A percentile compares a stretch with the other conserved stretches of the same genome.
Evolutionary conservation across 768 basidiomycete genomes (phyloP).

Genomic region (Cyathus striatus): DNA sequence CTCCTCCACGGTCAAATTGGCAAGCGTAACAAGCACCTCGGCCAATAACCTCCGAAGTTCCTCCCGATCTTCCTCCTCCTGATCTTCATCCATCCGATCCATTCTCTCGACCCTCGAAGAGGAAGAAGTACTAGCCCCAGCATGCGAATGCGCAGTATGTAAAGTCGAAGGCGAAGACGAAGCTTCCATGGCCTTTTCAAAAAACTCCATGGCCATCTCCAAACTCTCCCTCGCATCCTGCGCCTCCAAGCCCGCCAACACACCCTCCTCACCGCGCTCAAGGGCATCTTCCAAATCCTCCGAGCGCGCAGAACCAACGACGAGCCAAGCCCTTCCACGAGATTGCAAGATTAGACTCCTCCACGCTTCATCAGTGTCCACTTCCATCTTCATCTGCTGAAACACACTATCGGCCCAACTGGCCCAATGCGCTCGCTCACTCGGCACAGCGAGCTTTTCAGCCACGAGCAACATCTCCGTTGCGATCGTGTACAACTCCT

Average conservation of each 20-base stretch:
- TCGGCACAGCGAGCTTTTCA: constrained; percentile 42
- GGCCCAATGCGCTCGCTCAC: constrained; percentile 52
- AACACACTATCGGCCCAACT: constrained; percentile 58
- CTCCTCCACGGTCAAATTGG: constrained; percentile 50
- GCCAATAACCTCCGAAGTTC: constrained; percentile 35
- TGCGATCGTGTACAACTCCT: constrained; percentile 59
- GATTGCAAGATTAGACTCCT: constrained; percentile 37
- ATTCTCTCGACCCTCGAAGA: constrained; percentile 7
- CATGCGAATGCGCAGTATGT: no score
- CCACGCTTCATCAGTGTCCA: constrained; percentile 43
- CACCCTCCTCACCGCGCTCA: constrained; percentile 33
- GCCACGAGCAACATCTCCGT: constrained; percentile 56
- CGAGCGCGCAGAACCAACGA: constrained; percentile 47
- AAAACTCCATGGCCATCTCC: constrained; percentile 35
- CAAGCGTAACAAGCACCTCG: constrained; percentile 55
- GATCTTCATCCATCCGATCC: constrained; percentile 7
- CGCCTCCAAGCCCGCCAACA: constrained; percentile 43
- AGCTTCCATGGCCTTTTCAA: constrained; percentile 35
- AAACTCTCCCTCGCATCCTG: constrained; percentile 51
- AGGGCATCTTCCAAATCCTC: constrained; percentile 53
- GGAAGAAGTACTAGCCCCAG: background rate
- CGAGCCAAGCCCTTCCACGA: constrained; percentile 51
- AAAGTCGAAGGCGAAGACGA: no score
- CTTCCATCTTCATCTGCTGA: constrained; percentile 60
- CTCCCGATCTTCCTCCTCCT: constrained; percentile 10